phyloP scores from a whole-genome alignment of 371 early-diverging fungal genomes.

The Mucor saturninus region DNA sequence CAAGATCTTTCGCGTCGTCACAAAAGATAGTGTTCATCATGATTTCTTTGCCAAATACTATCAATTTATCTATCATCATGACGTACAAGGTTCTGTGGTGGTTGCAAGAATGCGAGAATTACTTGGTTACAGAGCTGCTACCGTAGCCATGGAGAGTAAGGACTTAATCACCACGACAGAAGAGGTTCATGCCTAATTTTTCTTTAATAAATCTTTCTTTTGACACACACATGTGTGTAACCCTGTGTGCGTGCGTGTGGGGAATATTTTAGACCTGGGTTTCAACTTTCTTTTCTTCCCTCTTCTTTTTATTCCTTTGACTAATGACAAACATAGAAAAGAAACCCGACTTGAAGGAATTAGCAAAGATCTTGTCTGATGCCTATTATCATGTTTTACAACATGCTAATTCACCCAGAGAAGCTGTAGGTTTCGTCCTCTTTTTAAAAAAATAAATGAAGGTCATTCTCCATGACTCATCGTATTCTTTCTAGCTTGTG shows the following conservation, averaged over 20 bases:
- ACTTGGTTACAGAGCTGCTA: conserved; percentile 14
- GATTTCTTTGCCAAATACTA: conserved; percentile 21
- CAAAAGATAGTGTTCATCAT: background rate
- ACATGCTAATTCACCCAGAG: conserved; percentile 22
- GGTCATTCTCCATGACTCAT: conserved; percentile 1
- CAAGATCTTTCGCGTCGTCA: conserved; percentile 5
- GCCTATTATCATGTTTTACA: conserved; percentile 44
- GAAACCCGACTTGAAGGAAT: conserved; percentile 35
- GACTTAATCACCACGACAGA: too few species aligned
- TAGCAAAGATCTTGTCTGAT: conserved; percentile 42
- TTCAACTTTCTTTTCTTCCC: background rate
- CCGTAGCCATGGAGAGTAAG: background rate
- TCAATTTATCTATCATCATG: conserved; percentile 4
- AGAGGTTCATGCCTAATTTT: too few species aligned
- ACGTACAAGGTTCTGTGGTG: background rate
- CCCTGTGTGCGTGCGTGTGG: too few species aligned
- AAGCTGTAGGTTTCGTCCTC: conserved; percentile 19
- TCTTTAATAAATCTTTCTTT: too few species aligned
- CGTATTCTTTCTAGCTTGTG: conserved; percentile 25
- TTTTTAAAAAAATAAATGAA: background rate
- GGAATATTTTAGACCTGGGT: too few species aligned
- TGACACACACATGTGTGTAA: too few species aligned
- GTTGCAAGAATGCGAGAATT: conserved; percentile 23
- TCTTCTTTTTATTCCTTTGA: background rate
- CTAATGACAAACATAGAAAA: conserved; percentile 5